Evolutionary conservation across 2,329 filamentous ascomycete genomes (phyloP), one percentile per base, ranked within the genome.

Genomic region (Botrytis aclada): DNA sequence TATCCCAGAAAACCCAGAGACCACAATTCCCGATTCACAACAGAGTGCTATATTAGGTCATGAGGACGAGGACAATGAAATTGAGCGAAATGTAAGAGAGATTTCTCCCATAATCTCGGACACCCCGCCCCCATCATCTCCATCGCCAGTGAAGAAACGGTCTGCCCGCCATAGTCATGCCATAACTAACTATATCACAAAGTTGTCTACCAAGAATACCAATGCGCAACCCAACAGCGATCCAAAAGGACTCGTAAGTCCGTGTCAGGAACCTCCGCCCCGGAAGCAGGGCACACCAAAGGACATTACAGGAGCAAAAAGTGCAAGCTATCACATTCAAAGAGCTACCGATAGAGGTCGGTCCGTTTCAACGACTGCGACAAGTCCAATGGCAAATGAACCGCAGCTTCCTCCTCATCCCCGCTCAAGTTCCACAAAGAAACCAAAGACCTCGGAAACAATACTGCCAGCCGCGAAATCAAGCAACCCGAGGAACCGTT

Each of bases 21-120:
- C 66, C n/a, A 72, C 71, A n/a, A 76, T 80, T 56, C 77, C 78
- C 12, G 74, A 77, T 71, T 79, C 79, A 6, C 78, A 80, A 67
- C 76, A 75, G 34, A 76, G 74, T 67, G 51, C 73, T 56, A 72
- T 75, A 41, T 45, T 63, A 12, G 43, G 43, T 69, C 70, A 72
- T 69, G 39, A 74, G 39, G 74, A 75, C 47, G 66, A 54, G 41
- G 47, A 67, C 12, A 67, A 47, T 41, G 41, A 69, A 32, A 73
- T 47, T 56, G 67, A 65, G 43, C 74, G 72, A 72, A 73, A 76
- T 76, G 76, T 78, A 78, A 79, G 77, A 76, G 56, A 65, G 39
- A 47, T 73, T 45, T 71, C 73, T 70, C 69, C 74, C 61, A 75
- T 72, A 71, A 75, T 77, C 62, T 70, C 75, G 43, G 75, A 76